phyloP scores from a whole-genome alignment of 164 flowering plant species.

The Chimonanthus praecox region DNA sequence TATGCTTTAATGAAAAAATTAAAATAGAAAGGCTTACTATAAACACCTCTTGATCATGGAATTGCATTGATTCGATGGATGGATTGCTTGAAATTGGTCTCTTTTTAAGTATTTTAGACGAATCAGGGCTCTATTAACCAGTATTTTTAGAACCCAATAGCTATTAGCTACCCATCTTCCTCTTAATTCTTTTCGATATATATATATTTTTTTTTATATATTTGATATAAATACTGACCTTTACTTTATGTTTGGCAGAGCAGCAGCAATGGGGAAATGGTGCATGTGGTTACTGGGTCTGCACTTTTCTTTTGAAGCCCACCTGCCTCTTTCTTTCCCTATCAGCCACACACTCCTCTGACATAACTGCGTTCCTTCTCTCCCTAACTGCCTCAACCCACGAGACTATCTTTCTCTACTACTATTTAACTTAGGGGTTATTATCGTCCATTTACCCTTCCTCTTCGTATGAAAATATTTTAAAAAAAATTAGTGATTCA shows the following conservation, averaged over 20 bases:
- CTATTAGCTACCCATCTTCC: not conserved
- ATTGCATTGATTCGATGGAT: slow-evolving; percentile 6
- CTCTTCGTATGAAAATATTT: no score
- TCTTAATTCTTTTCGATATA: not conserved
- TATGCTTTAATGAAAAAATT: not conserved
- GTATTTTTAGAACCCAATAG: not conserved
- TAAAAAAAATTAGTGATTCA: no score
- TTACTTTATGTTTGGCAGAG: not conserved
- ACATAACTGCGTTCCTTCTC: slow-evolving; percentile 3
- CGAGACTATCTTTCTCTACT: no score
- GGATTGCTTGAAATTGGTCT: not conserved
- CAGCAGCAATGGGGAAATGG: not conserved
- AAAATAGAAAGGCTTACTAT: no score
- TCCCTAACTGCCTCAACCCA: not conserved
- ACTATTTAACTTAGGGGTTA: no score
- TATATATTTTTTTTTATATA: not conserved
- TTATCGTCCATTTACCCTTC: no score
- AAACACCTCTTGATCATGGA: not conserved
- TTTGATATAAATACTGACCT: not conserved
- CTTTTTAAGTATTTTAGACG: not conserved
- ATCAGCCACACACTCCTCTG: slow-evolving; percentile 5
- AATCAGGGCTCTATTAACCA: not conserved
- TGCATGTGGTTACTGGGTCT: slow-evolving; percentile 1
- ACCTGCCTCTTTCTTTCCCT: not conserved
- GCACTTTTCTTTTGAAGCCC: not conserved